Conservation (phyloP, 192 early-diverging fungal species). For the Coemansia sp. region DNA sequence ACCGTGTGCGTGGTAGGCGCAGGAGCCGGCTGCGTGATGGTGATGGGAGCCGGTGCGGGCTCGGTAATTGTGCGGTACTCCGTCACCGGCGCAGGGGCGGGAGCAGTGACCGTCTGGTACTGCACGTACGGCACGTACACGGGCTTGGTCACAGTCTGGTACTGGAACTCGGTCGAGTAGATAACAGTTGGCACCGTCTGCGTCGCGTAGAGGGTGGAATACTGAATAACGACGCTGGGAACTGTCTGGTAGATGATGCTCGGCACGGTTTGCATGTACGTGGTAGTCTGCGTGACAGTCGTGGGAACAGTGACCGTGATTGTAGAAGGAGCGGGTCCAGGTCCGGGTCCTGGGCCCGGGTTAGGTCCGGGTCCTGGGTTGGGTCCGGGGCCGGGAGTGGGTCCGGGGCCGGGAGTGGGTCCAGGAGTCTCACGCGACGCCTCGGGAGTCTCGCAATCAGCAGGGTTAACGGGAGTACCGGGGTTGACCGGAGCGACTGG, state of each 20-base stretch:
- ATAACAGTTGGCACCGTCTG: constrained; percentile 35
- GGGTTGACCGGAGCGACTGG: neutral
- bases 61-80: constrained; percentile 32
- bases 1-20: constrained; percentile 25
- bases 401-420: constrained; percentile 12
- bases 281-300: constrained; percentile 35
- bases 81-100: constrained; percentile 31
- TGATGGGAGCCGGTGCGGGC: constrained; percentile 24
- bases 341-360: neutral
- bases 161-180: constrained; percentile 46
- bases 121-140: constrained; percentile 57
- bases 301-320: constrained; percentile 35
- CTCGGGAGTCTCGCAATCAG: constrained; percentile 19
- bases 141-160: constrained; percentile 47
- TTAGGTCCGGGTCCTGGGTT: neutral
- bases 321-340: neutral
- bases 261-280: constrained; percentile 40
- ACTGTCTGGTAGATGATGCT: constrained; percentile 43
- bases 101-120: constrained; percentile 38
- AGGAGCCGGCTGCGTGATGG: constrained; percentile 34
- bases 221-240: constrained; percentile 29
- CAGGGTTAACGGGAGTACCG: neutral
- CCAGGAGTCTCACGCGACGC: constrained; percentile 7
- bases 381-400: neutral
- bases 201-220: constrained; percentile 29